Base-by-base conservation (phyloP, 2,329 filamentous ascomycete genomes). In the Xylaria sp. region DNA sequence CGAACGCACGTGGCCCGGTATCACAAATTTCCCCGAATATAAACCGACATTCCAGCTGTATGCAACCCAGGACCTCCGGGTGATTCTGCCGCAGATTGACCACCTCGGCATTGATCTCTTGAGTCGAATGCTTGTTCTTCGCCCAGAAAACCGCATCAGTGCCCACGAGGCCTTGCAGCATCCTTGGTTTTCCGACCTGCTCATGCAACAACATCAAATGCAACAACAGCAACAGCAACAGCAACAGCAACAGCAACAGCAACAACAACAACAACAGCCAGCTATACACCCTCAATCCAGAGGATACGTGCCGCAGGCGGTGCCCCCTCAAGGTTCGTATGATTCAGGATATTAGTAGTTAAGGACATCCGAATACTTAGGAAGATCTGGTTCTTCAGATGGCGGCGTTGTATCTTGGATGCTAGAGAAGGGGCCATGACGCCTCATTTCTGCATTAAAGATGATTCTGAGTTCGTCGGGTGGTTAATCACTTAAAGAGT, bases 11-110 rank as follows among this genome's bases (percentile, higher is more conserved):
- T 99, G 96, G 96, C 95, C 95, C 0, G 94, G 94, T 47, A 97
- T 99, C 77, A 93, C 91, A 22, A 91, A 95, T 76, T 94, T 97
- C 74, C 94, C 95, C n/a, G 96, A 99, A 80, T 99, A 98, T 85
- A 97, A 98, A 84, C 87, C 90, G 54, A 97, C 91, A 67, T 97
- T 97, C 81, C 94, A 96, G 72, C 92, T 97, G 77, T 98, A 96
- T 78, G 92, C 93, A 15, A 97, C 96, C 1, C 94, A 97, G 77
- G 94, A 97, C 73, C 84, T 98, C 61, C 87, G 92, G 22, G 87
- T 90, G 65, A 96, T 98, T 70, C 84, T 99, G 27, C 94, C 93
- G 0, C 93, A 97, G 76, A 93, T 99, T 74, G 96, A 99, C 75
- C 89, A 89, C 20, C 83, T 92, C 11, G 96, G 95, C 9, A 89